These are phyloP conservation scores for Auriscalpium vulgare DNA, from an alignment of 768 basidiomycete species.

Conservation along the genomic window DNA sequence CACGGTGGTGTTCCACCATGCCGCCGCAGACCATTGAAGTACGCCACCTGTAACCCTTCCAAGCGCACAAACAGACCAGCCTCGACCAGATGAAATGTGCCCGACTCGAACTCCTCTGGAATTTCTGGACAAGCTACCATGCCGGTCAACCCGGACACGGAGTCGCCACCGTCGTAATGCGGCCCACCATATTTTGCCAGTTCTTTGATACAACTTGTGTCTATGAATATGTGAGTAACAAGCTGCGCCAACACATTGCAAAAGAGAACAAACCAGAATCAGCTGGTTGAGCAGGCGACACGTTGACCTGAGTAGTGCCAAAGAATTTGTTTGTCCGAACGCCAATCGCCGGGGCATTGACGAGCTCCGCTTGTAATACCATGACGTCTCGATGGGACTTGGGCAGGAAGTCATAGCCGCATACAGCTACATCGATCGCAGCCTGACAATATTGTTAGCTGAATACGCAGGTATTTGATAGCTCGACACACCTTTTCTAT, in stretches of 20 bases:
- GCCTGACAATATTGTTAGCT: neutral
- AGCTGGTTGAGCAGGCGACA: neutral
- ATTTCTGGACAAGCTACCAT: neutral
- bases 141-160: neutral
- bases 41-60: neutral
- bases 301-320: neutral
- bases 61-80: neutral
- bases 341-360: neutral
- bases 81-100: neutral
- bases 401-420: neutral
- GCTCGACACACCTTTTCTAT: neutral
- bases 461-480: neutral
- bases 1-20: neutral
- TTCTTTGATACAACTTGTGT: no score
- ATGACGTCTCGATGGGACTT: neutral
- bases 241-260: neutral
- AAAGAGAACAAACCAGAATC: neutral
- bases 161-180: neutral
- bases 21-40: neutral
- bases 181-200: neutral
- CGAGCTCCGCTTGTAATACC: neutral
- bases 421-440: neutral
- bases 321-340: neutral
- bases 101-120: neutral
- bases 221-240: neutral